Conservation (phyloP, 352 stramenopile genomes). For the Stramenopiles sp. region DNA sequence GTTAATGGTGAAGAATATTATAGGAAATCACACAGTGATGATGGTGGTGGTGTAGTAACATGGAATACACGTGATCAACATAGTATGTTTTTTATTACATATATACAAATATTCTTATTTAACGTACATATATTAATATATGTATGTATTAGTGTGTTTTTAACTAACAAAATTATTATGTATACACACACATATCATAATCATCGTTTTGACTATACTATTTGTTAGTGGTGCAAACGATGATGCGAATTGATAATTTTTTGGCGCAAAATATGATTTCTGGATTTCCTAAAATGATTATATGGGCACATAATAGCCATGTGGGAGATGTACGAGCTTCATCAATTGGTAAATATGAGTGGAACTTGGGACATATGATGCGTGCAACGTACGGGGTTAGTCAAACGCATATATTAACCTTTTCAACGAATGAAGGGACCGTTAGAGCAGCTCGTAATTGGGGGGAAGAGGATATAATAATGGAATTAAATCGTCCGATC, state of each 20-base stretch:
- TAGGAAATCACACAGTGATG: conserved; percentile 18
- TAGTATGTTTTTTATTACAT: conserved; percentile 22
- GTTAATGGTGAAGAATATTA: conserved; percentile 25
- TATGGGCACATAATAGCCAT: conserved; percentile 28
- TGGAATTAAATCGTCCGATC: conserved; percentile 17
- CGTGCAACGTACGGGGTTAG: conserved; percentile 16
- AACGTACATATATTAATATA: too few relatives aligned
- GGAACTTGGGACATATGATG: conserved; percentile 24
- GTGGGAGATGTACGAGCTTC: conserved; percentile 21
- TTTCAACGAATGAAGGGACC: conserved; percentile 20
- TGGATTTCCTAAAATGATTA: conserved; percentile 12
- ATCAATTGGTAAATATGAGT: conserved; percentile 10
- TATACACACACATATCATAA: too few relatives aligned
- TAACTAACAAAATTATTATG: too few relatives aligned
- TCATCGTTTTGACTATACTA: too few relatives aligned
- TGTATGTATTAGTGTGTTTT: too few relatives aligned
- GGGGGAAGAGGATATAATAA: conserved; percentile 22
- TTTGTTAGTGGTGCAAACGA: too few relatives aligned
- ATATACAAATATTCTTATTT: too few relatives aligned
- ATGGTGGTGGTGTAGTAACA: conserved; percentile 12
- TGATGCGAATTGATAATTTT: too few relatives aligned
- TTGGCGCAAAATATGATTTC: too few relatives aligned
- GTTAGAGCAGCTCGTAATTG: conserved; percentile 20
- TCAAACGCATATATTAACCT: conserved; percentile 19
- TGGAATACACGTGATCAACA: conserved; percentile 27